A percentile compares a stretch with the other conserved stretches of the same genome.
phyloP scores from a whole-genome alignment of 192 early-diverging fungal species.

The Allomyces macrogynus region DNA sequence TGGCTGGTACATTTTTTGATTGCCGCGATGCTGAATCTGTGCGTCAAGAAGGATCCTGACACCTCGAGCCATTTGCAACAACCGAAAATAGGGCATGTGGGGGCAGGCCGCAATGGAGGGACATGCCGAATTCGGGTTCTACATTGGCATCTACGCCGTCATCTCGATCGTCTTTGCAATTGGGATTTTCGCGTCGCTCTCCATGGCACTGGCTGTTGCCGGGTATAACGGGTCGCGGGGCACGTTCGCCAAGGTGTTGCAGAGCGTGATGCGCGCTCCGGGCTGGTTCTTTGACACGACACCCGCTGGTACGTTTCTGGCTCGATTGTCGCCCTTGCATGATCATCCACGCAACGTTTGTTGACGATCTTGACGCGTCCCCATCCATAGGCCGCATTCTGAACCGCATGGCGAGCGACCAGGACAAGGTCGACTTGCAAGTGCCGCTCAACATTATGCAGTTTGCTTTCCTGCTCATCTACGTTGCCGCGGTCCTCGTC shows the following conservation, averaged over 20 bases:
- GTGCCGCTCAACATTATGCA: background rate
- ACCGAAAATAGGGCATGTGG: background rate
- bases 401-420: conserved; percentile 2
- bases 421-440: background rate
- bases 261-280: background rate
- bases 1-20: background rate
- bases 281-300: conserved; percentile 3
- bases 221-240: background rate
- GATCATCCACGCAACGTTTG: too few species aligned
- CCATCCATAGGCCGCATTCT: conserved; percentile 5
- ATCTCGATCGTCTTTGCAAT: background rate
- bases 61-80: too few species aligned
- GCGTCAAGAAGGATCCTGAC: too few species aligned
- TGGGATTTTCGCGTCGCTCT: too few species aligned
- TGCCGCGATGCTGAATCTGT: too few species aligned
- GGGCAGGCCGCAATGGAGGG: background rate
- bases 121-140: background rate
- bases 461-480: conserved; percentile 2
- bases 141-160: background rate
- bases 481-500: conserved; percentile 3
- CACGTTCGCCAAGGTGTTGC: background rate
- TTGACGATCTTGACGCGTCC: too few species aligned
- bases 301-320: background rate
- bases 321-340: too few species aligned
- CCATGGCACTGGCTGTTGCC: too few species aligned